Evolutionary conservation across 108 stramenopile genomes (phyloP).

Genomic region (Heterococcus sp.): DNA sequence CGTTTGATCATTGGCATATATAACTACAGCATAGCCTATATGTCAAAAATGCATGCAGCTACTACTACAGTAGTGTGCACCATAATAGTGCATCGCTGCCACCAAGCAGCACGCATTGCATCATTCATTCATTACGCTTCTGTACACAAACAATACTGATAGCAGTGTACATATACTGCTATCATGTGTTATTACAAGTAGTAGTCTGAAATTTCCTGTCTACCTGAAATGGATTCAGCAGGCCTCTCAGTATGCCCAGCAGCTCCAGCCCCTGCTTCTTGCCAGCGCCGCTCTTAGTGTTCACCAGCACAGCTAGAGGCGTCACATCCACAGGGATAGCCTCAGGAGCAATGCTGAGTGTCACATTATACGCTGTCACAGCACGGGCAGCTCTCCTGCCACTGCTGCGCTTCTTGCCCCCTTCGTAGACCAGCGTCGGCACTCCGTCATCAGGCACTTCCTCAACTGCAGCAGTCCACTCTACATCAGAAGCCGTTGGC

Average conservation of each 20-base stretch:
- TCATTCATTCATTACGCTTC: neutral
- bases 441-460: too few relatives aligned
- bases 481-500: too few relatives aligned
- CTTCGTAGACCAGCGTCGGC: too few relatives aligned
- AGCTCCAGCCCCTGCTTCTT: conserved; percentile 18
- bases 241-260: conserved; percentile 10
- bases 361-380: too few relatives aligned
- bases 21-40: neutral
- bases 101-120: neutral
- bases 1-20: neutral
- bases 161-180: neutral
- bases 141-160: neutral
- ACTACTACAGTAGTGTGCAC: neutral
- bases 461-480: too few relatives aligned
- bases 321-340: neutral
- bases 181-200: neutral
- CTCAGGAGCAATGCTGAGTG: neutral
- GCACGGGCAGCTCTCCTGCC: too few relatives aligned
- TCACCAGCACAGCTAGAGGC: conserved; percentile 31
- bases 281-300: conserved; percentile 5
- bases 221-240: conserved; percentile 34
- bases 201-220: neutral
- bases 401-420: too few relatives aligned
- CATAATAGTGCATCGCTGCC: neutral
- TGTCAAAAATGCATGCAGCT: neutral